Percentiles rank a stretch among this genome's conserved stretches.
Conservation (phyloP, 2,329 filamentous ascomycete species). For the Hortaea werneckii region DNA sequence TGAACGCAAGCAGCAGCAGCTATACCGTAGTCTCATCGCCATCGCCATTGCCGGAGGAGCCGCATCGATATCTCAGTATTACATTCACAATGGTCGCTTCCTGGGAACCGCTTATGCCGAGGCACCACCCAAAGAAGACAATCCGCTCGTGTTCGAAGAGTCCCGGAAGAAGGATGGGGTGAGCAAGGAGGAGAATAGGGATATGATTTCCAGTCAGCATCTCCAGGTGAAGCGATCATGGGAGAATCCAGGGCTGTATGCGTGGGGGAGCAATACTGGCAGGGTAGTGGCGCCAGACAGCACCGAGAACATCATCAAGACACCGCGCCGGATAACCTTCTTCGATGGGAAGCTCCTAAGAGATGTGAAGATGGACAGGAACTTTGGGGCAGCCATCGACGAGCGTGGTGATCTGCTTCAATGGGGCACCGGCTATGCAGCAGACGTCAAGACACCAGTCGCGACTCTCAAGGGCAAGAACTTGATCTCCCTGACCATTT, state of each 20-base stretch:
- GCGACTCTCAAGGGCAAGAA: slow-evolving; percentile 74
- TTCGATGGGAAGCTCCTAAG: slow-evolving; percentile 78
- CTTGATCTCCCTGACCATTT: slow-evolving; percentile 64
- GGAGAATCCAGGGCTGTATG: slow-evolving; percentile 78
- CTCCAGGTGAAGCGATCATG: slow-evolving; percentile 75
- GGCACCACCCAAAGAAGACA: slow-evolving; percentile 32
- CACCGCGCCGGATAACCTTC: slow-evolving; percentile 64
- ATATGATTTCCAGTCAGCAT: slow-evolving; percentile 74
- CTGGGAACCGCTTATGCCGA: slow-evolving; percentile 39
- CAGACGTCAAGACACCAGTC: slow-evolving; percentile 51
- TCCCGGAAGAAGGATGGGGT: slow-evolving; percentile 41
- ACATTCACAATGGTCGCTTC: slow-evolving; percentile 29
- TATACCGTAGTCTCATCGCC: slow-evolving; percentile 33
- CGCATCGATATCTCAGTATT: slow-evolving; percentile 37
- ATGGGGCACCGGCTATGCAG: slow-evolving; percentile 74
- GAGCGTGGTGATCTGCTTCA: slow-evolving; percentile 84
- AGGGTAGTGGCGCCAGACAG: slow-evolving; percentile 79
- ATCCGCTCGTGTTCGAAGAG: slow-evolving; percentile 59
- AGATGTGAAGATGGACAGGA: slow-evolving; percentile 74
- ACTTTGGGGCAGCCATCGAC: slow-evolving; percentile 75
- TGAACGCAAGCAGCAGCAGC: slow-evolving; percentile 35
- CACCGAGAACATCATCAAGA: slow-evolving; percentile 65
- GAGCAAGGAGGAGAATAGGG: slow-evolving; percentile 62
- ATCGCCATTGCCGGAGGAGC: slow-evolving; percentile 34
- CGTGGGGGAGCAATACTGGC: slow-evolving; percentile 83